Evolutionary conservation across 257 asterid genomes (phyloP), one percentile per base, ranked within the genome.

Genomic region (Gentiana dahurica): DNA sequence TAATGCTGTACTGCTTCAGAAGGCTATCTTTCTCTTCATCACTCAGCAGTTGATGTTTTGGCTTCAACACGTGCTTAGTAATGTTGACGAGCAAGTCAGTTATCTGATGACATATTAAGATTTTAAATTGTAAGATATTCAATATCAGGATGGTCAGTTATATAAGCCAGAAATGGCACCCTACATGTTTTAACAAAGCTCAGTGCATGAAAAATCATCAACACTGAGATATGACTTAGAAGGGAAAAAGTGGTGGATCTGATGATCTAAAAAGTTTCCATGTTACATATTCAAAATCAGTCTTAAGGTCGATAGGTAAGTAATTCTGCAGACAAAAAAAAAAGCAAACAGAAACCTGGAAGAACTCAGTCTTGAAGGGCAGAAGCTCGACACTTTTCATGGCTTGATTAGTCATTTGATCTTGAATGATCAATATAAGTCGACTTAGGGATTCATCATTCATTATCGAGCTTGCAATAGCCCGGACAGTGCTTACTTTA

Each of bases 41-140:
- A 32, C 80, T 72, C 50, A 90, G 84, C 64, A 91, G 62, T 62
- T 74, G 89, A 71, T 91, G 98, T 63, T 80, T 83, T 49, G 98
- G 98, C 81, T 82, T 87, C 77, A 87, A 74, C 4, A 71, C 89
- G 38, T 91, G 98, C 76, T 75, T 87, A 12, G 98, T 91, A 53
- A 83, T 57, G 66, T 91, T 91, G 60, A 79, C 83, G 34, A 91
- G 94, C 83, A 91, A 70, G 73, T 91, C 95, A 1, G 85, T 76
- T 65, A 91, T 87, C 98, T 90, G 80, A 51, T 34, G 47, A 53
- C 52, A 67, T 12, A 36, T 55, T 5, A 64, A 67, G 59, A 53
- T 13, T 6, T 53, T 15, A 54, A 48, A 59, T 57, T 44, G 11
- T 62, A 12, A 34, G 15, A 51, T 11, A 54, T 24, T 49, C 45